Conservation (phyloP, 2,329 filamentous ascomycete species). For the Trichoderma atrobrunneum region DNA sequence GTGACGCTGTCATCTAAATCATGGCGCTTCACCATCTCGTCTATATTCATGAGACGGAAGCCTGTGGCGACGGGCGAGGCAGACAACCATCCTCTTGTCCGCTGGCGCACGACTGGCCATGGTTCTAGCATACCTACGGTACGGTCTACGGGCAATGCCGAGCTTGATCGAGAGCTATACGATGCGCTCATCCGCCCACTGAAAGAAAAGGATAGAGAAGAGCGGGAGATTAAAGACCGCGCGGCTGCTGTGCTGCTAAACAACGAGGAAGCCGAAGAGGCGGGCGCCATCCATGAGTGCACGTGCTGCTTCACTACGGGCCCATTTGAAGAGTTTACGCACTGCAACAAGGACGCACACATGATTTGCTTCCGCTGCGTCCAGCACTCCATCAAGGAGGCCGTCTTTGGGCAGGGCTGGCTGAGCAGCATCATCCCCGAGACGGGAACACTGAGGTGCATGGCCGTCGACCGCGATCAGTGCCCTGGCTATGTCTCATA, state of each 20-base stretch:
- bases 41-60: slow-evolving; percentile 66
- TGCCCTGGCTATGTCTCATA: slow-evolving; percentile 73
- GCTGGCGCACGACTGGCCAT: slow-evolving; percentile 57
- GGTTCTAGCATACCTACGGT: slow-evolving; percentile 59
- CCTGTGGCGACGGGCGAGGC: slow-evolving; percentile 51
- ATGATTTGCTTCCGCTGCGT: slow-evolving; percentile 81
- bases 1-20: slow-evolving; percentile 68
- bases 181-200: slow-evolving; percentile 55
- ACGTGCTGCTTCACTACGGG: slow-evolving; percentile 72
- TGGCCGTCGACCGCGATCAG: slow-evolving; percentile 69
- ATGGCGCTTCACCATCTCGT: slow-evolving; percentile 72
- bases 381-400: slow-evolving; percentile 76
- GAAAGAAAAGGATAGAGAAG: slow-evolving; percentile 40
- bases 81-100: slow-evolving; percentile 60
- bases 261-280: slow-evolving; percentile 56
- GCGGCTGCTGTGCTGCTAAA: slow-evolving; percentile 54
- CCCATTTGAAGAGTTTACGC: slow-evolving; percentile 70
- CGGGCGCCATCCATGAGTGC: slow-evolving; percentile 63
- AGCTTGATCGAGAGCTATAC: slow-evolving; percentile 62
- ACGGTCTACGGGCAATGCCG: slow-evolving; percentile 62
- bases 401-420: slow-evolving; percentile 92
- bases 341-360: slow-evolving; percentile 67
- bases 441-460: slow-evolving; percentile 73
- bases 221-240: slow-evolving; percentile 51
- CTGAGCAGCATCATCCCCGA: slow-evolving; percentile 71